Evolutionary conservation across 768 basidiomycete genomes (phyloP).

Genomic region (Sistotremastrum suecicum): DNA sequence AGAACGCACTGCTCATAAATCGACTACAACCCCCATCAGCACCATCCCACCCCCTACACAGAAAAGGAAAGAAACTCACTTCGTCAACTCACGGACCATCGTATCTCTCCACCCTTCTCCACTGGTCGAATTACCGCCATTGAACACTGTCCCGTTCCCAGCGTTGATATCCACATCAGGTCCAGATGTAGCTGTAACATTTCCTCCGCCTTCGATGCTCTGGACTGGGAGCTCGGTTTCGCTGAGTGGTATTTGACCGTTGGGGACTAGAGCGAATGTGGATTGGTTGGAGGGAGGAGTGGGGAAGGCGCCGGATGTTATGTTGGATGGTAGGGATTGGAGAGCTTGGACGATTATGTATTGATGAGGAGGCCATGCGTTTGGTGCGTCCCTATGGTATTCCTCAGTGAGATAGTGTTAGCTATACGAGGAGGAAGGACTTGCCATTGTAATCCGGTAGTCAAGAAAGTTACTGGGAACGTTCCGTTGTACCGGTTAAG

Average conservation of each 20-base stretch:
- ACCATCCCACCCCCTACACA: too few relatives aligned
- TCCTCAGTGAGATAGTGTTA: background rate
- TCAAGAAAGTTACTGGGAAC: conserved; percentile 63
- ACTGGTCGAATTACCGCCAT: conserved; percentile 47
- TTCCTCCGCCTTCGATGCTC: conserved; percentile 25
- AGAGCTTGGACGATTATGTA: conserved; percentile 73
- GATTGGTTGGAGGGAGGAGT: conserved; percentile 34
- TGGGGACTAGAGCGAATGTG: conserved; percentile 54
- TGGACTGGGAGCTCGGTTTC: conserved; percentile 64
- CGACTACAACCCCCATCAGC: conserved; percentile 17
- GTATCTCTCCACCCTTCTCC: conserved; percentile 54
- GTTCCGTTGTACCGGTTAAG: conserved; percentile 82
- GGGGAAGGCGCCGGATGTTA: conserved; percentile 47
- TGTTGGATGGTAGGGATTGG: conserved; percentile 53
- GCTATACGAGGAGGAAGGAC: conserved; percentile 2
- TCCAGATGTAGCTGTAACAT: conserved; percentile 34
- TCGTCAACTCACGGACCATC: conserved; percentile 62
- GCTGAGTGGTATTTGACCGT: conserved; percentile 68
- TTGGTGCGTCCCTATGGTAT: conserved; percentile 88
- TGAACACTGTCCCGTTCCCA: conserved; percentile 39
- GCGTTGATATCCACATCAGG: conserved; percentile 46
- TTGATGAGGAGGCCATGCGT: conserved; percentile 79
- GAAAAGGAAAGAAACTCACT: too few relatives aligned
- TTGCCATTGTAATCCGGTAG: conserved; percentile 73
- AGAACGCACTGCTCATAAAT: conserved; percentile 69